Base-by-base conservation (phyloP, 2,329 filamentous ascomycete genomes). In the Sporothrix pallida region DNA sequence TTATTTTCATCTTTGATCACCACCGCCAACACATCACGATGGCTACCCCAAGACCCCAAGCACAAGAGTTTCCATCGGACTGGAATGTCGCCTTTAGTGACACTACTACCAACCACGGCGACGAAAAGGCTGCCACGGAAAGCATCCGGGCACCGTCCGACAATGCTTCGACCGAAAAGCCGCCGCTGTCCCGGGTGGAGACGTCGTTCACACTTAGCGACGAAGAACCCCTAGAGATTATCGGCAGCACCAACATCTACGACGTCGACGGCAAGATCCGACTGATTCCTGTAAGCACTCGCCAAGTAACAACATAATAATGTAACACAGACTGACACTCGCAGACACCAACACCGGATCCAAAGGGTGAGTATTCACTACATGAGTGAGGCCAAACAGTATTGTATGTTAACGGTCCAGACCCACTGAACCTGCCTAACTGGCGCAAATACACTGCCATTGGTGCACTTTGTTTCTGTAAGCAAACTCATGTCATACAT, bases 361-460 rank as follows among this genome's bases (percentile, higher is more conserved):
- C 75, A 13, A 76, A 75, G 20, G 62, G 62, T 62, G 5, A 8
- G 58, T n/a, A 2, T 13, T n/a, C 15, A 12, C 26, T 10, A 12
- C 20, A 20, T 23, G 31, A 37, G 7, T 56, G n/a, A 23, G 13
- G 8, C 2, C 20, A 20, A 46, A 46, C 37, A 10, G 42, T 10
- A 8, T 17, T 44, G 26, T 13, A 10, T 42, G 42, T 31, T 62
- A n/a, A 62, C 58, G 17, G 13, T 62, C 26, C 9, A 65, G 75
- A 81, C 73, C 80, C 80, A 13, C 72, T 81, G 44, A 81, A 81
- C 70, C 72, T 81, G 9, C 78, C 79, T 2, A 75, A 77, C 46
- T 80, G 80, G 80, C 75, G 79, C 44, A 81, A 81, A 71, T 80
- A 79, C 76, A 42, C 77, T 1, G 78, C 80, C n/a, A 78, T 81